These are phyloP conservation scores for Schizopora paradoxa DNA, from an alignment of 1,284 basidiomycete genomes.

Conservation along the genomic window DNA sequence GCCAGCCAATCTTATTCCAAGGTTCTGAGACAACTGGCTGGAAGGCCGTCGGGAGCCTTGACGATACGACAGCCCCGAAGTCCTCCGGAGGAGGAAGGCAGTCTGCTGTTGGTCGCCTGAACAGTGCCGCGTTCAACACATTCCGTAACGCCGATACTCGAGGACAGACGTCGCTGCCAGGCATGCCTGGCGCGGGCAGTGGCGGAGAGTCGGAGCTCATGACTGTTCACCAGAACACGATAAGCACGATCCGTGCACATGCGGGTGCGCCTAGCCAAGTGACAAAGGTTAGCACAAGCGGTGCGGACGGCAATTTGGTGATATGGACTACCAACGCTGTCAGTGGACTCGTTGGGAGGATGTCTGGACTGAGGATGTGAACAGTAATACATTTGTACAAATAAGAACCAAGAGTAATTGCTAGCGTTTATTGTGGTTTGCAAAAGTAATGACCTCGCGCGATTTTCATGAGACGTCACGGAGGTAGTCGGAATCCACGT, in stretches of 20 bases:
- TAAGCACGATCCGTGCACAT: conserved; percentile 85
- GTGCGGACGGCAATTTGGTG: conserved; percentile 91
- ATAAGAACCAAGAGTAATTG: no score
- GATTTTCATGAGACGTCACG: no score
- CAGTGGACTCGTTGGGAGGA: conserved; percentile 24
- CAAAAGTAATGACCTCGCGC: no score
- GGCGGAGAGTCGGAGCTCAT: conserved; percentile 65
- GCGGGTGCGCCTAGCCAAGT: conserved; percentile 60
- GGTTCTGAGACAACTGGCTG: conserved; percentile 71
- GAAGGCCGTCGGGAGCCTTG: conserved; percentile 75
- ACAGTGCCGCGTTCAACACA: conserved; percentile 91
- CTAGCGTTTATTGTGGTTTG: no score
- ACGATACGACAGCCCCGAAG: conserved; percentile 63
- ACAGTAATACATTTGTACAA: conserved; percentile 18
- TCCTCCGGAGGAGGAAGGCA: conserved; percentile 36
- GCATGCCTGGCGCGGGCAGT: conserved; percentile 33
- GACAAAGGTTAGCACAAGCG: conserved; percentile 82
- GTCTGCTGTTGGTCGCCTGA: conserved; percentile 74
- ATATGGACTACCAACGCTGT: conserved; percentile 80
- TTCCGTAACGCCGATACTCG: conserved; percentile 92
- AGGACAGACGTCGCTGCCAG: conserved; percentile 54
- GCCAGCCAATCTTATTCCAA: conserved; percentile 86
- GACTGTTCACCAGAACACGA: conserved; percentile 98
- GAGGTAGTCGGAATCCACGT: no score
- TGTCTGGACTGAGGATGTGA: conserved; percentile 50